Base-by-base conservation (phyloP, 805 yeast species). In the Kodamaea neixiangensis region DNA sequence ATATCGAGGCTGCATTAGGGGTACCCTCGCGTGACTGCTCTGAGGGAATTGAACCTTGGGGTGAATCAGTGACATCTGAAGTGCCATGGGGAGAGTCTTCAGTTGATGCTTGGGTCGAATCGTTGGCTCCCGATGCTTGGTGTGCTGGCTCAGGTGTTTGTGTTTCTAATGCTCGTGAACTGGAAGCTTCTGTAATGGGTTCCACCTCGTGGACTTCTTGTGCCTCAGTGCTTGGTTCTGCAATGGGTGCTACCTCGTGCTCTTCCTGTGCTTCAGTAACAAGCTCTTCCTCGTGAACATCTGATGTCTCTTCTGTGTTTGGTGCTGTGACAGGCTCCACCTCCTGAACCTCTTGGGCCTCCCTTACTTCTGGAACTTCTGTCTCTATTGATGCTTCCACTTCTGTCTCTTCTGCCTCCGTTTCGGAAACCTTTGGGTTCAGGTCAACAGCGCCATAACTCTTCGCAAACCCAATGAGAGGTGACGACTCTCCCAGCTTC, bases 401-500 rank as follows among this genome's bases (percentile, higher is more conserved):
- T 15, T 18, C 42, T 18, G 42, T 38, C 10, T 38, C 42, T 11
- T 35, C 19, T 3, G 20, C 31, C 17, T 22, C 44, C 44, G 11
- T 21, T n/a, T 40, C 20, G 9, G 22, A 22, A 20, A 29, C 39
- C 15, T 37, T 44, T 37, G 19, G 19, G 15, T 19, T 43, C 33
- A n/a, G 14, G 11, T 25, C 39, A 31, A 44, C 21, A 7, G 46
- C 38, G 2, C 49, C 49, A 31, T 47, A 47, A 5, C 49, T 44
- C 45, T 41, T 41, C 14, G 19, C 22, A 6, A 25, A 37, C n/a
- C 42, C 46, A 42, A 22, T 31, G 14, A 47, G 18, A n/a, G 42
- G 37, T 56, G 41, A 37, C 3, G 41, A 37, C 13, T 37, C 41
- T 37, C 41, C 41, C 41, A 37, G 54, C 35, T 59, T 67, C 31